Evolutionary conservation across 2,329 filamentous ascomycete genomes (phyloP), one percentile per base, ranked within the genome.

Genomic region (Verticillium nubilum): DNA sequence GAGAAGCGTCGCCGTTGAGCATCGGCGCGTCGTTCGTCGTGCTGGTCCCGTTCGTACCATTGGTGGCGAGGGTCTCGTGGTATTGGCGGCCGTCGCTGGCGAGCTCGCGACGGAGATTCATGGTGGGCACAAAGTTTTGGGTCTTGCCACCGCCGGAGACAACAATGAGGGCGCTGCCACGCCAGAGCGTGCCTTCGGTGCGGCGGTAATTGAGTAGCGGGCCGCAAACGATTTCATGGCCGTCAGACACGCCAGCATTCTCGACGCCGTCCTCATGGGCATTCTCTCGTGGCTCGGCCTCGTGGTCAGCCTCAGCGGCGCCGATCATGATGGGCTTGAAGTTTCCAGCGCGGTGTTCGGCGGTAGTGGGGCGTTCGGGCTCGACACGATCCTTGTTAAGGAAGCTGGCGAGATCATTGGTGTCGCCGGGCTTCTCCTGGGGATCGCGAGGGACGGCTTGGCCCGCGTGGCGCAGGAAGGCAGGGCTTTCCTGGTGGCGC

Each of bases 101-200:
- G 31, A 68, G 73, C n/a, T 73, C 73, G 33, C 74, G 76, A 33
- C 82, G 82, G 57, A 87, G 67, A 19, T 76, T 74, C 65, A 94
- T 73, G 27, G 80, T 78, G 47, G 96, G 86, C 63, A 82, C 76
- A 57, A 78, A 71, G 1, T 82, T 80, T 62, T 85, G 82, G 23
- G 78, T 77, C 68, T 84, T 75, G 60, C 82, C 86, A 26, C 89
- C 89, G 4, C 92, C 89, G 57, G 83, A 86, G 17, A 88, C 90
- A 57, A 97, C 92, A 56, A 97, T 78, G 67, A 97, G 77, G 7
- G 96, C 90, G 71, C 92, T 96, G 60, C 94, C 93, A 67, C 90
- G 80, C 93, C 94, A 98, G 47, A 75, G 76, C 42, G 78, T 78
- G 28, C 81, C 82, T 67, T 88, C 84, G 85, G 89, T 92, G 68